A percentile compares a stretch with the other conserved stretches of the same genome.
phyloP scores from a whole-genome alignment of 768 basidiomycete genomes.

The Hortiboletus campestris region DNA sequence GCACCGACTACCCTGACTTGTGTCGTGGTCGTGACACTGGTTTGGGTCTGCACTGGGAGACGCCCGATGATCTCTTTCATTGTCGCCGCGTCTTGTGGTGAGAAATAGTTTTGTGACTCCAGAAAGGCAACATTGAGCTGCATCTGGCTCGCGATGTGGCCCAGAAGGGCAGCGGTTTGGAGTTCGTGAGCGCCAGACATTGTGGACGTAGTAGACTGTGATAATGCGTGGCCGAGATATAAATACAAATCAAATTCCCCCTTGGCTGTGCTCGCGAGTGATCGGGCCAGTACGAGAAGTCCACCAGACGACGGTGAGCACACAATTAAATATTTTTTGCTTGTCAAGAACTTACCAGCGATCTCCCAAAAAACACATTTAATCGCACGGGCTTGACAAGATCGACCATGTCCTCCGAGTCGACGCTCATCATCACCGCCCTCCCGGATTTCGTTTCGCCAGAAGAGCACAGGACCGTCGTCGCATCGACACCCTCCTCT shows the following conservation, averaged over 20 bases:
- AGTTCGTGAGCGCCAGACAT: slow-evolving; percentile 28
- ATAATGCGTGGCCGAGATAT: no score
- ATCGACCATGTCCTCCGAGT: slow-evolving; percentile 7
- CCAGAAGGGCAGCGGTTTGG: slow-evolving; percentile 46
- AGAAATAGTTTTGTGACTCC: slow-evolving; percentile 51
- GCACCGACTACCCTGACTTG: slow-evolving; percentile 8
- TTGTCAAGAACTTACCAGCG: background rate
- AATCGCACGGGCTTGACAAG: background rate
- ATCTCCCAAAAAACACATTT: background rate
- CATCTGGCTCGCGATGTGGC: slow-evolving; percentile 58
- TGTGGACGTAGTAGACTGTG: background rate
- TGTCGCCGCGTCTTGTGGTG: slow-evolving; percentile 42
- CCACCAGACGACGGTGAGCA: background rate
- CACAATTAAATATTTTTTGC: background rate
- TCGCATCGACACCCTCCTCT: slow-evolving; percentile 79
- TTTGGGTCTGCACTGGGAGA: slow-evolving; percentile 34
- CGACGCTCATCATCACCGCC: slow-evolving; percentile 35
- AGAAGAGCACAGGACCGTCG: slow-evolving; percentile 66
- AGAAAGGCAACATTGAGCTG: slow-evolving; percentile 58
- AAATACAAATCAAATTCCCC: slow-evolving; percentile 18
- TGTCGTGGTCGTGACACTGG: slow-evolving; percentile 10
- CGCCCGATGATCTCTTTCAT: slow-evolving; percentile 47
- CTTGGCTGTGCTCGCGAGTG: slow-evolving; percentile 13
- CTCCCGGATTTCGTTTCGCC: slow-evolving; percentile 48
- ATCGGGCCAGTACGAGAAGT: no score